These are phyloP conservation scores for Heterococcus sp. DNA, from an alignment of 108 stramenopile genomes.

Conservation along the genomic window DNA sequence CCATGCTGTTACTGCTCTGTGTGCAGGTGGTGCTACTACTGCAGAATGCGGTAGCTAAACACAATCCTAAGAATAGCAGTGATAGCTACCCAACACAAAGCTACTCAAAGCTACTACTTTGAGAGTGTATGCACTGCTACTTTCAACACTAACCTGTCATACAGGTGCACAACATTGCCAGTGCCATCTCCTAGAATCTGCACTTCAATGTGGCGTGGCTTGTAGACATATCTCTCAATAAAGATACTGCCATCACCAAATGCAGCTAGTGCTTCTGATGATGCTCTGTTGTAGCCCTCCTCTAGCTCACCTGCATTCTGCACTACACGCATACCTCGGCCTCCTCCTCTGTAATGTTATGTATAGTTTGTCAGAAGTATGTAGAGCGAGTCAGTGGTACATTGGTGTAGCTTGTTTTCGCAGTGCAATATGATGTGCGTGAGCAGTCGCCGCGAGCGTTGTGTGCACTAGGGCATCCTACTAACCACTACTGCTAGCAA, in stretches of 20 bases:
- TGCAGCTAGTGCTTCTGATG: constrained; percentile 66
- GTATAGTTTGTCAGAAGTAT: no score
- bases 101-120: not conserved
- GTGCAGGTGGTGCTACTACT: not conserved
- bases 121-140: not conserved
- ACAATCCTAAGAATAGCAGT: not conserved
- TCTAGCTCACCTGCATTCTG: constrained; percentile 58
- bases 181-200: constrained; percentile 89
- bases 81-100: not conserved
- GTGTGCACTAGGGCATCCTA: no score
- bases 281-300: constrained; percentile 47
- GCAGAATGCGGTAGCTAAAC: not conserved
- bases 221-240: constrained; percentile 82
- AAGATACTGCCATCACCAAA: constrained; percentile 91
- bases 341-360: constrained; percentile 74
- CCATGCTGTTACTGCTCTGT: not conserved
- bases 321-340: constrained; percentile 92
- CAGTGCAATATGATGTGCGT: no score
- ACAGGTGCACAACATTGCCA: constrained; percentile 68
- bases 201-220: constrained; percentile 91
- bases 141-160: not conserved
- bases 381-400: no score
- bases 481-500: no score
- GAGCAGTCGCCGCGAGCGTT: no score
- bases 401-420: no score